Evolutionary conservation across 306 rosid genomes (phyloP).

Genomic region (Malus asiatica): DNA sequence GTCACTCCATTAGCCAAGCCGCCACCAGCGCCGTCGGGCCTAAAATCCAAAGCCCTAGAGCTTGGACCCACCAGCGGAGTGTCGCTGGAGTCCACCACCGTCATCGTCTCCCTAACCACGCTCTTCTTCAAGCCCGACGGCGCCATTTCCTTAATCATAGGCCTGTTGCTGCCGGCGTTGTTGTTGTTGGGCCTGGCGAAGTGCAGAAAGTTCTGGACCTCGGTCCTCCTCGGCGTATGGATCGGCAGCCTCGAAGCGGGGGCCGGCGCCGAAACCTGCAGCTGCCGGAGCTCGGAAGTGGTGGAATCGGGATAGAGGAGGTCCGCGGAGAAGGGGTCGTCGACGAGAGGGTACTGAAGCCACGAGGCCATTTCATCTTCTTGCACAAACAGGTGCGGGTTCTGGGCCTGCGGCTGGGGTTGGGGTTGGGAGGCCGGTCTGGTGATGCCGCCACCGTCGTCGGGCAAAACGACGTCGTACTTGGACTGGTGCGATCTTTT

Average conservation of each 20-base stretch:
- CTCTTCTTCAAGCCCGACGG: conserved; percentile 33
- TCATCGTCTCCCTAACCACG: conserved; percentile 24
- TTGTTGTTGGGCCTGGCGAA: conserved; percentile 21
- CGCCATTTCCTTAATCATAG: not conserved
- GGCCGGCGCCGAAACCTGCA: not conserved
- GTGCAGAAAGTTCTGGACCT: conserved; percentile 26
- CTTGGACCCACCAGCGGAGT: conserved; percentile 22
- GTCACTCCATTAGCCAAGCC: not conserved
- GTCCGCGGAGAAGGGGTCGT: conserved; percentile 52
- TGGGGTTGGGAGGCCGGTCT: conserved; percentile 6
- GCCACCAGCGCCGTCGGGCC: conserved; percentile 23
- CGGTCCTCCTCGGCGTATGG: conserved; percentile 29
- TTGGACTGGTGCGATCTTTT: conserved; percentile 23
- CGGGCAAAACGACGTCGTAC: conserved; percentile 20
- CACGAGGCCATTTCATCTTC: conserved; percentile 75
- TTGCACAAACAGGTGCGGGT: conserved; percentile 53
- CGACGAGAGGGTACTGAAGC: conserved; percentile 60
- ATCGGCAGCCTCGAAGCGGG: conserved; percentile 33
- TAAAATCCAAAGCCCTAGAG: conserved; percentile 7
- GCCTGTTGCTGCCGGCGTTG: not conserved
- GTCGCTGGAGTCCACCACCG: conserved; percentile 54
- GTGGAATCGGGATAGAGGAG: conserved; percentile 24
- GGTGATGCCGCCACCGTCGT: conserved; percentile 28
- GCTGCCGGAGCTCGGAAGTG: conserved; percentile 25
- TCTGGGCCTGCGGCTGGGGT: not conserved